Percentiles rank a stretch among this genome's conserved stretches.
Conservation (phyloP, 306 rosid species). For the barrel medic (Medicago truncatula) region DNA sequence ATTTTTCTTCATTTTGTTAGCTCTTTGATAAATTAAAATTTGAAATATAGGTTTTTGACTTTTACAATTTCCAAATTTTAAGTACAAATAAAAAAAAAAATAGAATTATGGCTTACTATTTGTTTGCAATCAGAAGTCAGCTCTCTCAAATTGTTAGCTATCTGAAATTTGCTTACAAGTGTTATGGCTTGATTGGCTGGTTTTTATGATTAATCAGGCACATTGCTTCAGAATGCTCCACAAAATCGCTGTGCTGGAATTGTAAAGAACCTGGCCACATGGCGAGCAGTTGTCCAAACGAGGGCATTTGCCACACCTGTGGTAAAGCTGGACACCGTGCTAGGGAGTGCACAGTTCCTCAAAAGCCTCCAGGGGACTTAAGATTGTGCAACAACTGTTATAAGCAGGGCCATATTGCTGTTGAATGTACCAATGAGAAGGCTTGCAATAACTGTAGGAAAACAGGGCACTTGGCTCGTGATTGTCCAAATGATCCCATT, state of each 20-base stretch:
- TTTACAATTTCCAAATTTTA: constrained; percentile 19
- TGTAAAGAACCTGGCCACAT: constrained; percentile 97
- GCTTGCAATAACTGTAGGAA: constrained; percentile 98
- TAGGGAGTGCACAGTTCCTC: constrained; percentile 85
- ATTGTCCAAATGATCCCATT: constrained; percentile 90
- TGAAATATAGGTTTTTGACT: constrained; percentile 3
- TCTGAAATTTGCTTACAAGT: constrained; percentile 9
- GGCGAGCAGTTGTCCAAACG: constrained; percentile 91
- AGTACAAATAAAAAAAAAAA: not conserved
- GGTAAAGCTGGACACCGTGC: constrained; percentile 97
- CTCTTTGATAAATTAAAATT: constrained; percentile 6
- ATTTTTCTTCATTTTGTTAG: constrained; percentile 6
- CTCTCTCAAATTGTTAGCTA: constrained; percentile 20
- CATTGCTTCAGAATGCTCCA: constrained; percentile 93
- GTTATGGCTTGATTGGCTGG: constrained; percentile 5
- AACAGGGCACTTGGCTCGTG: constrained; percentile 96
- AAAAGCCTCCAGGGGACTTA: constrained; percentile 87
- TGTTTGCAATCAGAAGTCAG: not conserved
- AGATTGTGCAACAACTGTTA: constrained; percentile 98
- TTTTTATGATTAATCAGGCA: constrained; percentile 61
- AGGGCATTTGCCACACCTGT: constrained; percentile 97
- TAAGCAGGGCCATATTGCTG: constrained; percentile 98
- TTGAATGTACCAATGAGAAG: constrained; percentile 91
- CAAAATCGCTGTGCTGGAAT: constrained; percentile 95
- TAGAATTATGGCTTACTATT: not conserved